A percentile compares a stretch with the other conserved stretches of the same genome.
Evolutionary conservation across 2,329 filamentous ascomycete species (phyloP).

Genomic region (Trichocomaceae sp.): DNA sequence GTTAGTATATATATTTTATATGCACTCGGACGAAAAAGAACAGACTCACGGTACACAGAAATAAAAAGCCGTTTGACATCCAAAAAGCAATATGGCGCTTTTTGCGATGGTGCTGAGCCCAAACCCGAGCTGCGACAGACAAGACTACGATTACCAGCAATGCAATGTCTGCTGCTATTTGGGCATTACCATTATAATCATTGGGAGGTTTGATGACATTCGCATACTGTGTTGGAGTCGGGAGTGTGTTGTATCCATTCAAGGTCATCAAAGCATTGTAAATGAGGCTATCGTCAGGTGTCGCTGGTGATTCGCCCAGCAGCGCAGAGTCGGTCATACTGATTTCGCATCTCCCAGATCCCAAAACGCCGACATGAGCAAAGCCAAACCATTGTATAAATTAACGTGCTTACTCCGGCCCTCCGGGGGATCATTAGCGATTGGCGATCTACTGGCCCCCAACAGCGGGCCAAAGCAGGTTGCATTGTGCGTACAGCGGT

Average conservation of each 20-base stretch:
- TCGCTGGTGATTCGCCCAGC: neutral
- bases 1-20: neutral
- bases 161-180: neutral
- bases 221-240: neutral
- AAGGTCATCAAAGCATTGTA: neutral
- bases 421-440: too few species aligned
- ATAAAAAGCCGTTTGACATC: neutral
- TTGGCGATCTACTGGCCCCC: too few species aligned
- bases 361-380: neutral
- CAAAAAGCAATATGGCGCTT: neutral
- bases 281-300: neutral
- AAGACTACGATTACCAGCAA: neutral
- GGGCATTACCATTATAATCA: neutral
- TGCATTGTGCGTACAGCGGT: too few species aligned
- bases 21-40: neutral
- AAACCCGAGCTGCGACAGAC: neutral
- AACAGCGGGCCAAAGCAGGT: too few species aligned
- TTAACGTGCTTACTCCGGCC: too few species aligned
- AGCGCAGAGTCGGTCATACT: neutral
- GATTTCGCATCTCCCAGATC: neutral
- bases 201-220: neutral
- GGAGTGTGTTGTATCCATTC: neutral
- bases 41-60: neutral
- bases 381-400: too few species aligned
- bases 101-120: neutral